Conservation (phyloP, 176 grass and related monocot species). For the Microstegium vimineum region DNA sequence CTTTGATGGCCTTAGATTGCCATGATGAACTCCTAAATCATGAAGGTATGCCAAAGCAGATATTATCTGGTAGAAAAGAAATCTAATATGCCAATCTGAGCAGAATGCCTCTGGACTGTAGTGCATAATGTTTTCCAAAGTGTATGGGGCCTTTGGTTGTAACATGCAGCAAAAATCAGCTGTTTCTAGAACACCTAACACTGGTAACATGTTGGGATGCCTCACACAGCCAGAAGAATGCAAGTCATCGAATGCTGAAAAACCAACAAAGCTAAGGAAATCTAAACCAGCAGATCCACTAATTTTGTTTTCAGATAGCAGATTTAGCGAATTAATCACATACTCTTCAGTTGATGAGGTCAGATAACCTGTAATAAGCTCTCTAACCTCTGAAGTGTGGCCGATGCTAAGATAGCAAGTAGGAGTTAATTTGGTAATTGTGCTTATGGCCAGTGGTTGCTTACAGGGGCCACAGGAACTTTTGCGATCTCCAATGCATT, state of each 20-base stretch:
- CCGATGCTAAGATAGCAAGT: slow-evolving; percentile 45
- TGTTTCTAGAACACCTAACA: slow-evolving; percentile 69
- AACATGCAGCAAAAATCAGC: slow-evolving; percentile 56
- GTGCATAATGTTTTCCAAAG: slow-evolving; percentile 79
- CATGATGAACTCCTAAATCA: slow-evolving; percentile 77
- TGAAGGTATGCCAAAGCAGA: slow-evolving; percentile 75
- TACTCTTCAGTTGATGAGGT: slow-evolving; percentile 53
- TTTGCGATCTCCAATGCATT: slow-evolving; percentile 29
- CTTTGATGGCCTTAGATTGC: slow-evolving; percentile 66
- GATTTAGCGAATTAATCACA: slow-evolving; percentile 72
- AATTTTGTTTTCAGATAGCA: slow-evolving; percentile 60
- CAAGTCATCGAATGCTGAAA: slow-evolving; percentile 58
- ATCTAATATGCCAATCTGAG: slow-evolving; percentile 86
- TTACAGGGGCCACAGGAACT: slow-evolving; percentile 30
- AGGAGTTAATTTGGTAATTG: slow-evolving; percentile 55
- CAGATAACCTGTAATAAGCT: slow-evolving; percentile 47
- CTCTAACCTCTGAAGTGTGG: slow-evolving; percentile 51
- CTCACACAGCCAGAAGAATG: slow-evolving; percentile 49
- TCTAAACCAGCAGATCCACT: slow-evolving; percentile 48
- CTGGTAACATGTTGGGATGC: slow-evolving; percentile 80
- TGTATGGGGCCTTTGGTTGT: slow-evolving; percentile 57
- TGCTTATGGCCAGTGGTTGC: slow-evolving; percentile 29
- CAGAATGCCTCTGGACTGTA: slow-evolving; percentile 71
- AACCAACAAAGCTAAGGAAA: slow-evolving; percentile 76
- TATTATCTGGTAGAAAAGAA: slow-evolving; percentile 80